Base-by-base conservation (phyloP, 495 filamentous ascomycete genomes). In the Daldinia decipiens region DNA sequence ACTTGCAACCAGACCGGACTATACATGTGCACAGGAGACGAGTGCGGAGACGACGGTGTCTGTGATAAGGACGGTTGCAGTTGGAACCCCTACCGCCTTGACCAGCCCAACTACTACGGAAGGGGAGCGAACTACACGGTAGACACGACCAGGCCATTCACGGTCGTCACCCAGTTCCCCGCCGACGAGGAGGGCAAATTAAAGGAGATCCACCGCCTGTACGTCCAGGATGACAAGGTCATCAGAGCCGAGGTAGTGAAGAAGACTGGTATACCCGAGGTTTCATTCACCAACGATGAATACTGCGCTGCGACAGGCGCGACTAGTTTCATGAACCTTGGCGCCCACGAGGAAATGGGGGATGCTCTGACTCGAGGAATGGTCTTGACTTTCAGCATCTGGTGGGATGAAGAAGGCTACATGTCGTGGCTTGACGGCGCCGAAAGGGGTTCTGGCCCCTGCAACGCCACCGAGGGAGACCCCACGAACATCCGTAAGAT, bases 11-110 rank as follows among this genome's bases (percentile, higher is more conserved):
- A 75, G 34, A 74, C 74, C 0, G 78, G 83, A 0, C 68, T 82
- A 0, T 86, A 85, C 76, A 77, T 79, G 11, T 89, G 88, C 79
- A 63, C 72, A 9, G 83, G 82, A 8, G 78, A 76, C 17, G 82
- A 86, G 53, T 86, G 85, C 76, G 76, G 76, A 4, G 81, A 78
- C 53, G 76, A 73, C 40, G 86, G 88, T 32, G 82, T 87, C n/a
- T 91, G 90, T 75, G 87, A 91, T 75, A 85, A 87, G 75, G 78
- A 81, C 67, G 90, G 89, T 0, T 92, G 90, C 75, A 86, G 87
- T 34, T 87, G 84, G 77, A 91, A 91, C 80, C 80, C 85, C 5
- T 91, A 88, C 80, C 83, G 82, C 12, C 78, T 86, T n/a, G 87
- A 88, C 38, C 75, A 84, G 51, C 58, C 73, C 3, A 65, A 71